These are phyloP conservation scores for Clathrus columnatus DNA, from an alignment of 768 basidiomycete species.

Conservation along the genomic window DNA sequence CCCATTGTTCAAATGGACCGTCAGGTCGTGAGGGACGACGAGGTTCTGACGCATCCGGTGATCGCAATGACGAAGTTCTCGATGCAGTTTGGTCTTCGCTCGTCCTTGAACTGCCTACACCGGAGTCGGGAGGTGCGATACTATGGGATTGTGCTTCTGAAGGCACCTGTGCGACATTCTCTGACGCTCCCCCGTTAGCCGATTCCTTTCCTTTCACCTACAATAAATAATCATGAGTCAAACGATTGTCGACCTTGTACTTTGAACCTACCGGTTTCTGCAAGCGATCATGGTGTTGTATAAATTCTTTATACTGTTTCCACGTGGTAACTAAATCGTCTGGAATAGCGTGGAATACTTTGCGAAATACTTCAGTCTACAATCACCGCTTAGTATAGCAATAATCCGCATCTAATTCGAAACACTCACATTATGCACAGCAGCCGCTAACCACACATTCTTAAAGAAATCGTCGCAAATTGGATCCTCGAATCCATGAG, in stretches of 20 bases:
- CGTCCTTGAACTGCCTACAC: constrained; percentile 13
- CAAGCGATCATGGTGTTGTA: constrained; percentile 64
- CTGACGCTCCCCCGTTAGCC: constrained; percentile 22
- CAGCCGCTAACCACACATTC: constrained; percentile 78
- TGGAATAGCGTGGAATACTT: constrained; percentile 89
- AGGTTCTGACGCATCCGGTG: constrained; percentile 21
- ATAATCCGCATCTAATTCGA: not conserved
- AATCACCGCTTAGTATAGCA: too few species aligned
- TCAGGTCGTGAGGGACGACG: constrained; percentile 39
- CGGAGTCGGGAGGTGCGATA: constrained; percentile 20
- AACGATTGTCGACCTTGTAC: constrained; percentile 2
- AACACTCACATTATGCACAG: constrained; percentile 72
- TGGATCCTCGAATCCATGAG: constrained; percentile 82
- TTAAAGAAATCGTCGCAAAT: constrained; percentile 84
- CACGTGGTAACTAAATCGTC: constrained; percentile 91
- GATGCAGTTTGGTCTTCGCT: constrained; percentile 12
- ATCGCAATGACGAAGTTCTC: constrained; percentile 15
- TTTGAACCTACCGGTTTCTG: constrained; percentile 50
- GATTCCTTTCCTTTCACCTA: constrained; percentile 33
- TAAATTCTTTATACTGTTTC: constrained; percentile 91
- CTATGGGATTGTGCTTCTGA: constrained; percentile 46
- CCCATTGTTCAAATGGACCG: constrained; percentile 75
- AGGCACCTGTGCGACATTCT: constrained; percentile 45
- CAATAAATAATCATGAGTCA: constrained; percentile 9
- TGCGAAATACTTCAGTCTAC: constrained; percentile 91